Evolutionary conservation across 208 protist species (phyloP), one percentile per base, ranked within the genome.

Genomic region (Acanthamoeba sp.): DNA sequence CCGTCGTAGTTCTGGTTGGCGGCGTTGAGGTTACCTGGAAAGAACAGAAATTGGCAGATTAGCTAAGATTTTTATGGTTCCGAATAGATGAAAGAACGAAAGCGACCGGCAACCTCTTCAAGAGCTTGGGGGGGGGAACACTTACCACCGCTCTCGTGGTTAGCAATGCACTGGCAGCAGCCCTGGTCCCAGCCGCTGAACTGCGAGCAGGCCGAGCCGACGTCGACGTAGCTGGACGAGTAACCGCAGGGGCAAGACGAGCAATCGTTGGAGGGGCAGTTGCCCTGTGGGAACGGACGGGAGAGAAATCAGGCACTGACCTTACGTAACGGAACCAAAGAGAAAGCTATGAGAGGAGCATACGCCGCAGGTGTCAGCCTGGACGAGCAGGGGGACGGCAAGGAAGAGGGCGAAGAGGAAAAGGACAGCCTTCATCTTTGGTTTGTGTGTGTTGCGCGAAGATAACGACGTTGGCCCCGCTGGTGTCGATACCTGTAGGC

Each of bases 121-220:
- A 78, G 10, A 36, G 29, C 34, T 12, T 42, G 29, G 29, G 18
- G 34, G 10, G 34, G 0, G 2, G 5, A 32, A 29, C 3, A 71
- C 1, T 27, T 42, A 78, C 87, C 87, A 55, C 87, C 55, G 42
- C 57, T 82, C 42, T 92, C 87, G 42, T 92, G 87, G 42, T 92
- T 78, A 34, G 87, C 87, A 92, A 92, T 92, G 87, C 87, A 92
- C 87, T 92, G 87, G 87, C 87, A 92, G 87, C 87, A 92, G 62
- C 40, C 38, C 87, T 92, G 87, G 40, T 48, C 38, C 87, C 87
- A 92, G 42, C 87, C 87, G 50, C 42, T 64, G 50, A 45, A 92
- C 50, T 71, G 87, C 18, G 87, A 22, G 55, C 87, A 92, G 16
- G 87, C 57, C 9, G 50, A 73, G 50, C 27, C 55, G 50, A 92